These are phyloP conservation scores for Tolypocladium tundrense DNA, from an alignment of 2,329 filamentous ascomycete genomes.

Conservation along the genomic window DNA sequence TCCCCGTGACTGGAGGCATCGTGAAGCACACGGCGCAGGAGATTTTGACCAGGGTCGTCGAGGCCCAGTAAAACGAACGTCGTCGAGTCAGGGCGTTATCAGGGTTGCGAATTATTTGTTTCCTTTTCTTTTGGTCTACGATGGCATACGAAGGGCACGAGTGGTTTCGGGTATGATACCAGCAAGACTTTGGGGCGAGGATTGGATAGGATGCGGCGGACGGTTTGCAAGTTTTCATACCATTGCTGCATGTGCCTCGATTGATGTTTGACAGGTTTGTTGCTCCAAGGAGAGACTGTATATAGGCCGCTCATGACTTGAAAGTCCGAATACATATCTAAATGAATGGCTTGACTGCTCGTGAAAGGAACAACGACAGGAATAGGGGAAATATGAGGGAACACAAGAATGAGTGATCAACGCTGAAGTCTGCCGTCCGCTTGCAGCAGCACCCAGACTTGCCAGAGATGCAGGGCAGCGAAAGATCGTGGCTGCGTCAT, in stretches of 20 bases:
- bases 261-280: background rate
- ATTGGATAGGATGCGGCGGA: background rate
- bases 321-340: background rate
- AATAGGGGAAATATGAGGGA: no score
- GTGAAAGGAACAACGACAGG: no score
- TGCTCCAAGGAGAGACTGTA: background rate
- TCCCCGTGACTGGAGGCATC: slow-evolving; percentile 89
- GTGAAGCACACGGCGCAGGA: slow-evolving; percentile 73
- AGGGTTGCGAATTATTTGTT: background rate
- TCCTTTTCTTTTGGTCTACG: background rate
- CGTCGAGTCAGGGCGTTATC: background rate
- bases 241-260: slow-evolving; percentile 1
- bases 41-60: slow-evolving; percentile 34
- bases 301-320: background rate
- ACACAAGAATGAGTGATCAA: background rate
- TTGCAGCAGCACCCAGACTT: no score
- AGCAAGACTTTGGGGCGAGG: slow-evolving; percentile 2
- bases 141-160: slow-evolving; percentile 1
- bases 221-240: slow-evolving; percentile 1
- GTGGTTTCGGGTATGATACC: slow-evolving; percentile 5
- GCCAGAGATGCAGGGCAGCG: no score
- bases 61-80: slow-evolving; percentile 4
- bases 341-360: no score
- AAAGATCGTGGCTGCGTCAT: background rate
- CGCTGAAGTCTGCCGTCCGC: no score